phyloP scores from a whole-genome alignment of 73 alveolate species.

The Paramecium primaurelia region DNA sequence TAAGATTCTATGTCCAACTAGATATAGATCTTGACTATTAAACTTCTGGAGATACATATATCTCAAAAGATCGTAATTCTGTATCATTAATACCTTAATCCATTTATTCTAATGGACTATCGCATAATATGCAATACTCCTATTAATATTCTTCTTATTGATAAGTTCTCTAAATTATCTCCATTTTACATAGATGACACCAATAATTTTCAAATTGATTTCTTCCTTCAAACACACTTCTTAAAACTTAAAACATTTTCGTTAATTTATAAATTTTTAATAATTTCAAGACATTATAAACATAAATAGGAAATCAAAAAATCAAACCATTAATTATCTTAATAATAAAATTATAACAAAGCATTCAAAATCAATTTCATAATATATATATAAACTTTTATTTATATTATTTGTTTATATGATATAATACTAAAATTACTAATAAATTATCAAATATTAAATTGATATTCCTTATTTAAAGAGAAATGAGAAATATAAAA shows the following conservation, averaged over 20 bases:
- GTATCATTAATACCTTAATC: background rate
- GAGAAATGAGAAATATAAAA: no score
- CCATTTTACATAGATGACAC: constrained; percentile 23
- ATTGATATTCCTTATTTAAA: no score
- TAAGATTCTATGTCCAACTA: background rate
- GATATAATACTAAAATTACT: no score
- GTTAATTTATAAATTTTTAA: background rate
- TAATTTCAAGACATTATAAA: background rate
- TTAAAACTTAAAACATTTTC: background rate
- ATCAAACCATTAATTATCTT: no score
- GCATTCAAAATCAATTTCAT: background rate
- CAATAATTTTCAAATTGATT: background rate
- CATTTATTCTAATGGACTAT: background rate
- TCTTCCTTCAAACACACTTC: constrained; percentile 1
- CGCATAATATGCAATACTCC: background rate
- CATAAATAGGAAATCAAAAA: background rate
- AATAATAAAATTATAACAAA: no score
- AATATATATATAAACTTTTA: no score
- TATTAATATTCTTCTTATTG: background rate
- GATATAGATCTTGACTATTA: background rate
- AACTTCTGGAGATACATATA: background rate
- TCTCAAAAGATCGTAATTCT: background rate
- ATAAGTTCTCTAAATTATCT: background rate
- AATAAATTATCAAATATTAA: no score
- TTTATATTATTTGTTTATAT: no score